These are phyloP conservation scores for Erysimum cheiri DNA, from an alignment of 441 rosid genomes.

Conservation along the genomic window DNA sequence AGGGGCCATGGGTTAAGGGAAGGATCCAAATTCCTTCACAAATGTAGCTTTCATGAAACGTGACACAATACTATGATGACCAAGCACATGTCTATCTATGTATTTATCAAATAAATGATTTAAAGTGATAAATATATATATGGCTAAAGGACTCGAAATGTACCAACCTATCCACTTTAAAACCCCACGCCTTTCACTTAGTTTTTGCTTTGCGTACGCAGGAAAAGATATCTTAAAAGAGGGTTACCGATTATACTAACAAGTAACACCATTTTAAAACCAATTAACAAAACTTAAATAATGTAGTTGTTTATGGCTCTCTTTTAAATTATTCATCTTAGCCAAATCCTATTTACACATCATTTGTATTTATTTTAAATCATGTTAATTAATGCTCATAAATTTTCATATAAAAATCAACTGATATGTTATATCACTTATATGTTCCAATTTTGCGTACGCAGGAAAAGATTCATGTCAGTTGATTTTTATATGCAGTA, in stretches of 20 bases:
- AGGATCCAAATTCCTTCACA: conserved; percentile 28
- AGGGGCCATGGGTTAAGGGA: background rate
- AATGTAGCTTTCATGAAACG: conserved; percentile 42
- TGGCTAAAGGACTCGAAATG: conserved; percentile 14
- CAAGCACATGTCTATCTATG: conserved; percentile 32
- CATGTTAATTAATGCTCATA: background rate
- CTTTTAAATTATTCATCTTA: background rate
- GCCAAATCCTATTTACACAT: background rate
- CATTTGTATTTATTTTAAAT: background rate
- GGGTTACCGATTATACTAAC: background rate
- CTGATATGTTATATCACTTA: too few relatives aligned
- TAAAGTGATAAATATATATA: background rate
- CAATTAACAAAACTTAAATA: too few relatives aligned
- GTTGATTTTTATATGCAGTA: too few relatives aligned
- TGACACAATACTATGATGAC: conserved; percentile 38
- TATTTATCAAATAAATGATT: background rate
- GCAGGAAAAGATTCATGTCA: too few relatives aligned
- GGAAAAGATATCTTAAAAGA: background rate
- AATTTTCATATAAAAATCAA: too few relatives aligned
- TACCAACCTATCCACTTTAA: conserved; percentile 16
- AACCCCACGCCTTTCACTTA: background rate
- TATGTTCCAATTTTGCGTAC: too few relatives aligned
- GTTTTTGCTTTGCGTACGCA: background rate
- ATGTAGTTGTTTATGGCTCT: too few relatives aligned
- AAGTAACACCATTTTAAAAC: too few relatives aligned